phyloP scores from a whole-genome alignment of 1,284 basidiomycete species.

The Pisolithus thermaeus region DNA sequence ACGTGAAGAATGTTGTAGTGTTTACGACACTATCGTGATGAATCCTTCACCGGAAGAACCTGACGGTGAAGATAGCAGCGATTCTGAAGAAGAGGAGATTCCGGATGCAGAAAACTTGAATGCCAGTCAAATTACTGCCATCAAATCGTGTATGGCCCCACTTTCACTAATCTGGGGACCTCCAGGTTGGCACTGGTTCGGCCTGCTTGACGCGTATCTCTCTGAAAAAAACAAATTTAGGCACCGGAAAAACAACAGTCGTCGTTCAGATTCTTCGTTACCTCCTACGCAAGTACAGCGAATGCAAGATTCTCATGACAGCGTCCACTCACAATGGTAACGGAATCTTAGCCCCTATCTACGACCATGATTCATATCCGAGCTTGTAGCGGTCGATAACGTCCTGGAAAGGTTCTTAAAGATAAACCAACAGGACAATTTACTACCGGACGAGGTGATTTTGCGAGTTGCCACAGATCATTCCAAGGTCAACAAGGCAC shows the following conservation, averaged over 20 bases:
- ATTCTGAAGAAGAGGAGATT: slow-evolving; percentile 15
- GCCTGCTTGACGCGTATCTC: background rate
- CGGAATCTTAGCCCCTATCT: background rate
- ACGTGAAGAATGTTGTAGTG: slow-evolving; percentile 40
- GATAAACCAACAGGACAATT: slow-evolving; percentile 35
- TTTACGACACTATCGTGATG: slow-evolving; percentile 41
- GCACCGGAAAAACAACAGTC: slow-evolving; percentile 66
- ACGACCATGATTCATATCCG: background rate
- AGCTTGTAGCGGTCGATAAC: slow-evolving; percentile 53
- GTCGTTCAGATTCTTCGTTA: slow-evolving; percentile 52
- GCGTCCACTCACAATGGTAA: slow-evolving; percentile 64
- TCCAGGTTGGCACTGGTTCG: slow-evolving; percentile 37
- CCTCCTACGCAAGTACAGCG: slow-evolving; percentile 33
- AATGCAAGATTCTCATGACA: slow-evolving; percentile 54
- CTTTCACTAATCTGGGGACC: slow-evolving; percentile 63
- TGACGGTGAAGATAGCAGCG: background rate
- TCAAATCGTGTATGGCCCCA: slow-evolving; percentile 35
- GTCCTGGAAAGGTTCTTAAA: slow-evolving; percentile 56
- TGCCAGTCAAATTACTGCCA: slow-evolving; percentile 46
- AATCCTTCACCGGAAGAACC: slow-evolving; percentile 10
- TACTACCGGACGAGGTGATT: slow-evolving; percentile 49
- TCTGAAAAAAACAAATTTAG: slow-evolving; percentile 26
- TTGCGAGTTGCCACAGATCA: slow-evolving; percentile 61
- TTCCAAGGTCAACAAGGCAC: slow-evolving; percentile 49
- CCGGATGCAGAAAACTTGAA: slow-evolving; percentile 34